phyloP scores from a whole-genome alignment of 805 yeast species.

The Metschnikowia colocasiae region DNA sequence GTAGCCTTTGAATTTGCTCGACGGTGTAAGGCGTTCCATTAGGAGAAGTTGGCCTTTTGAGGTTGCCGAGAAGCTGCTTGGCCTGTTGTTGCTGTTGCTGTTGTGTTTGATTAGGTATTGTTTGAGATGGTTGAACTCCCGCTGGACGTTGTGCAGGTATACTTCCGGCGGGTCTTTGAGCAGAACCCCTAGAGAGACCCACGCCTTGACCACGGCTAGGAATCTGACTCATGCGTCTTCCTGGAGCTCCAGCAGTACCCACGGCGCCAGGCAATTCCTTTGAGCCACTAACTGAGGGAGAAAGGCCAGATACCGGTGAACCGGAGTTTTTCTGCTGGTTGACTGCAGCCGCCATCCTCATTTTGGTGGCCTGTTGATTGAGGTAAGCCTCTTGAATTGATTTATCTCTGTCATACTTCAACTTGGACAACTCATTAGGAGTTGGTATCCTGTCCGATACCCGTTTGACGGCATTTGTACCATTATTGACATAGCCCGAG shows the following conservation, averaged over 20 bases:
- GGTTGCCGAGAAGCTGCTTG: slow-evolving; percentile 16
- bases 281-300: slow-evolving; percentile 13
- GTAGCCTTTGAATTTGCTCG: slow-evolving; percentile 57
- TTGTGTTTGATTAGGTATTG: slow-evolving; percentile 1
- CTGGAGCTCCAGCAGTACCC: background rate
- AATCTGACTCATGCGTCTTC: slow-evolving; percentile 8
- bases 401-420: slow-evolving; percentile 84
- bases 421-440: slow-evolving; percentile 77
- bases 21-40: slow-evolving; percentile 57
- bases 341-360: slow-evolving; percentile 42
- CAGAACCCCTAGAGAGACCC: background rate
- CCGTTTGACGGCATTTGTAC: slow-evolving; percentile 23
- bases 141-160: background rate
- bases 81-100: slow-evolving; percentile 6
- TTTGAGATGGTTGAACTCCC: slow-evolving; percentile 1
- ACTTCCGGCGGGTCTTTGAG: background rate
- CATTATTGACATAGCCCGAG: slow-evolving; percentile 5
- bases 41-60: slow-evolving; percentile 43
- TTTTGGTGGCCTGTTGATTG: slow-evolving; percentile 42
- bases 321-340: slow-evolving; percentile 27
- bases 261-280: slow-evolving; percentile 8
- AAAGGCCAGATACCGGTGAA: slow-evolving; percentile 2
- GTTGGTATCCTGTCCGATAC: slow-evolving; percentile 50
- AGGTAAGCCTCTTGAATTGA: slow-evolving; percentile 73
- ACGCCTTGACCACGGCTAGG: slow-evolving; percentile 5